These are phyloP conservation scores for Chalara sp. DNA, from an alignment of 2,329 filamentous ascomycete species.

Conservation along the genomic window DNA sequence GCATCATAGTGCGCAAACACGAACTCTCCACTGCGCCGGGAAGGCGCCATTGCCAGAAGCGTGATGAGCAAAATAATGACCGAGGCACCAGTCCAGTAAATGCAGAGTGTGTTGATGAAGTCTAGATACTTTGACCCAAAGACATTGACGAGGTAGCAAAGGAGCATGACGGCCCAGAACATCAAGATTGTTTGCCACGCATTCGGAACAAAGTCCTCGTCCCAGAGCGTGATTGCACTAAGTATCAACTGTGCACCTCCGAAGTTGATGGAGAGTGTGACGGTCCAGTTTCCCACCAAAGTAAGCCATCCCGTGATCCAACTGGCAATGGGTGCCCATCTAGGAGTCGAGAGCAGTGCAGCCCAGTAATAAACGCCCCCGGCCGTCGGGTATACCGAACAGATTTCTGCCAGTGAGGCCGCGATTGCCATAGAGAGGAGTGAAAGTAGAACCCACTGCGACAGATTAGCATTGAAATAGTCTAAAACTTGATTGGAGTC, in stretches of 20 bases:
- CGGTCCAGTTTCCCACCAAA: constrained; percentile 34
- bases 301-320: constrained; percentile 43
- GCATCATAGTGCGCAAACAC: constrained; percentile 66
- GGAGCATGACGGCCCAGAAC: constrained; percentile 65
- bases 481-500: too few relatives aligned
- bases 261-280: constrained; percentile 46
- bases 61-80: constrained; percentile 64
- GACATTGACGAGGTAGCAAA: constrained; percentile 58
- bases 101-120: constrained; percentile 66
- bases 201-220: constrained; percentile 62
- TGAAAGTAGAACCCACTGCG: constrained; percentile 54
- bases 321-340: constrained; percentile 34
- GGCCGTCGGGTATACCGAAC: constrained; percentile 47
- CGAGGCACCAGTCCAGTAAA: constrained; percentile 62
- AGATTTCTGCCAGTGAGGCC: constrained; percentile 51
- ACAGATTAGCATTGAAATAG: too few relatives aligned
- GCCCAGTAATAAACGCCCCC: constrained; percentile 53
- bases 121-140: constrained; percentile 57
- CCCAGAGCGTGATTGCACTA: constrained; percentile 50
- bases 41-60: constrained; percentile 47
- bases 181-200: constrained; percentile 63
- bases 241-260: constrained; percentile 47
- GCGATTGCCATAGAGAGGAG: constrained; percentile 53
- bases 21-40: constrained; percentile 51
- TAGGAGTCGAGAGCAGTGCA: constrained; percentile 44